Conservation (phyloP, 2,329 filamentous ascomycete genomes). For the Xylaria polymorpha region DNA sequence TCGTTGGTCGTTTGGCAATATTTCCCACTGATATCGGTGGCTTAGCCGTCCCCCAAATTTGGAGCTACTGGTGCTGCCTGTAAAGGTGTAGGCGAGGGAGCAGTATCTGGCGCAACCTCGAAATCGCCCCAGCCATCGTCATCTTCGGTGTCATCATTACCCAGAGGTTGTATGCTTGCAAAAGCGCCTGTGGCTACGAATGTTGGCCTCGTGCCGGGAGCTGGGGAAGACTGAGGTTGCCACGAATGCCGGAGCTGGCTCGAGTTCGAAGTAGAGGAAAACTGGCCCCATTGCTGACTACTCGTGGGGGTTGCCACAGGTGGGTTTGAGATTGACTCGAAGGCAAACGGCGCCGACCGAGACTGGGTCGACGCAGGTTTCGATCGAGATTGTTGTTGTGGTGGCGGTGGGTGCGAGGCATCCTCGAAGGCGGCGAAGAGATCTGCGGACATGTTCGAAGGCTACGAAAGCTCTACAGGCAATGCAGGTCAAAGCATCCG, state of each 20-base stretch:
- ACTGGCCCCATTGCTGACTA: slow-evolving; percentile 48
- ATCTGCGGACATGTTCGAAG: slow-evolving; percentile 68
- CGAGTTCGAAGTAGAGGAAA: slow-evolving; percentile 22
- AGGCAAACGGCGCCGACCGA: slow-evolving; percentile 38
- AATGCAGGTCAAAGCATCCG: background rate
- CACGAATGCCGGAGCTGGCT: slow-evolving; percentile 33
- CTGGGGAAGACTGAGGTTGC: slow-evolving; percentile 46
- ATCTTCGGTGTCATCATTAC: slow-evolving; percentile 62
- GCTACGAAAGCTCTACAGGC: background rate
- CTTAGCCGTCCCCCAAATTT: background rate
- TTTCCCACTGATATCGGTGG: slow-evolving; percentile 29
- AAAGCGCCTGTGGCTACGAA: slow-evolving; percentile 21
- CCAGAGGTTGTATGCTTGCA: slow-evolving; percentile 31
- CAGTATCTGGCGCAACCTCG: slow-evolving; percentile 62
- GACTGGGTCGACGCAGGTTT: slow-evolving; percentile 27
- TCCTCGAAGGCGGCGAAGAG: slow-evolving; percentile 72
- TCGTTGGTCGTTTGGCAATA: slow-evolving; percentile 41
- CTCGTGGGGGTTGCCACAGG: slow-evolving; percentile 1
- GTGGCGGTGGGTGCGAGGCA: slow-evolving; percentile 50
- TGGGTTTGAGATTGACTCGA: slow-evolving; percentile 29
- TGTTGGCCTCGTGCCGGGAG: slow-evolving; percentile 32
- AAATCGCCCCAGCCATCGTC: slow-evolving; percentile 77
- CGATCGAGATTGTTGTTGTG: slow-evolving; percentile 35
- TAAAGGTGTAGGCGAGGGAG: slow-evolving; percentile 43
- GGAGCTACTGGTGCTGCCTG: slow-evolving; percentile 4